Percentiles rank a stretch among this genome's conserved stretches.
Evolutionary conservation across 306 rosid species (phyloP).

Genomic region (Acacia crassicarpa): DNA sequence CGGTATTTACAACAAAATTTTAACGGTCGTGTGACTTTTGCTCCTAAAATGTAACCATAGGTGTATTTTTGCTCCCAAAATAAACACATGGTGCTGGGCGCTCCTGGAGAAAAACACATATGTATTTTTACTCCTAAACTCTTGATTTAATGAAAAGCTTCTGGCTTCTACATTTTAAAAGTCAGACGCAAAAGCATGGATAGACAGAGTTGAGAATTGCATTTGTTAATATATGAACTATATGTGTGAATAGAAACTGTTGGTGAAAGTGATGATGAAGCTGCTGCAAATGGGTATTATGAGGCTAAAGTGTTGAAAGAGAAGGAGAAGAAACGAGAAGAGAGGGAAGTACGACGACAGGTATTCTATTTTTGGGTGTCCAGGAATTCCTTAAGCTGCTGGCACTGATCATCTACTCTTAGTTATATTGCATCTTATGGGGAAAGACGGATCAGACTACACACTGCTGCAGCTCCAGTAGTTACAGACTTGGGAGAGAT

Average conservation of each 20-base stretch:
- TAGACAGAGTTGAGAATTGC: background rate
- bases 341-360: conserved; percentile 88
- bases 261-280: conserved; percentile 81
- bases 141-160: background rate
- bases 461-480: no score
- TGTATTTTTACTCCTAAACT: no score
- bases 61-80: no score
- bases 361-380: conserved; percentile 32
- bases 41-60: no score
- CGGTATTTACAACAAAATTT: no score
- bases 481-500: no score
- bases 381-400: background rate
- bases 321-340: conserved; percentile 84
- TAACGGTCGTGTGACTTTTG: no score
- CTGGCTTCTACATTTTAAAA: background rate
- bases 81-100: no score
- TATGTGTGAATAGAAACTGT: conserved; percentile 53
- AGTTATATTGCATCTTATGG: background rate
- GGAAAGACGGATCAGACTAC: no score
- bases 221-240: conserved; percentile 27
- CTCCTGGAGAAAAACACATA: no score
- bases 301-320: conserved; percentile 66
- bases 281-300: conserved; percentile 45
- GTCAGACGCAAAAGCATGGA: background rate
- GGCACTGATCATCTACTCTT: background rate